A percentile compares a stretch with the other conserved stretches of the same genome.
Evolutionary conservation across 768 basidiomycete species (phyloP).

Genomic region (Pseudohyphozyma bogoriensis): DNA sequence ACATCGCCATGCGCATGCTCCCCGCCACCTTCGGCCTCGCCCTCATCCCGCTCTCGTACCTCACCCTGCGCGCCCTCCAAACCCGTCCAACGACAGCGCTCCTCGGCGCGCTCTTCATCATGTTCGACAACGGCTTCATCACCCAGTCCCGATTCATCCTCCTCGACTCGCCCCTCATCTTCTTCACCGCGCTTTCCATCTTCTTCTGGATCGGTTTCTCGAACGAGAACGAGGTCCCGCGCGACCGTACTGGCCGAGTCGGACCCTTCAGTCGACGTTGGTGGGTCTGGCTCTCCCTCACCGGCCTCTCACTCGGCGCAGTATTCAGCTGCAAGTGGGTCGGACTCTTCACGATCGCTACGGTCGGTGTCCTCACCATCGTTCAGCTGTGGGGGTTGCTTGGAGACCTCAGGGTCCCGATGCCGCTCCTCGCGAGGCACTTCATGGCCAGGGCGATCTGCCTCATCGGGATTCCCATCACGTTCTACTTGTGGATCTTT

Average conservation of each 20-base stretch:
- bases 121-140: slow-evolving; percentile 90
- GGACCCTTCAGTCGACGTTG: slow-evolving; percentile 72
- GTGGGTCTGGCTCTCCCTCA: slow-evolving; percentile 87
- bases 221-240: slow-evolving; percentile 56
- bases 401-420: slow-evolving; percentile 70
- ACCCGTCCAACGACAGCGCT: slow-evolving; percentile 86
- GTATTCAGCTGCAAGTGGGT: slow-evolving; percentile 97
- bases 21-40: slow-evolving; percentile 81
- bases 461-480: slow-evolving; percentile 68
- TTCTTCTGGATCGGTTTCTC: slow-evolving; percentile 84
- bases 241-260: slow-evolving; percentile 16
- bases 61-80: slow-evolving; percentile 85
- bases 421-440: slow-evolving; percentile 66
- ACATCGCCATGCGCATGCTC: slow-evolving; percentile 93
- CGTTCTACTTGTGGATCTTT: slow-evolving; percentile 97
- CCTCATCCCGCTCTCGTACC: slow-evolving; percentile 80
- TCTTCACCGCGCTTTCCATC: slow-evolving; percentile 84
- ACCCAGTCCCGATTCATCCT: slow-evolving; percentile 96
- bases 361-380: slow-evolving; percentile 73
- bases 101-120: slow-evolving; percentile 79
- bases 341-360: slow-evolving; percentile 93
- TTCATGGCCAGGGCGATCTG: slow-evolving; percentile 83
- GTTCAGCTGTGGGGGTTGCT: slow-evolving; percentile 80
- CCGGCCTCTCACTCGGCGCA: slow-evolving; percentile 81
- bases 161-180: slow-evolving; percentile 93